Evolutionary conservation across 2,329 filamentous ascomycete genomes (phyloP), one percentile per base, ranked within the genome.

Genomic region (Plenodomus biglobosus): DNA sequence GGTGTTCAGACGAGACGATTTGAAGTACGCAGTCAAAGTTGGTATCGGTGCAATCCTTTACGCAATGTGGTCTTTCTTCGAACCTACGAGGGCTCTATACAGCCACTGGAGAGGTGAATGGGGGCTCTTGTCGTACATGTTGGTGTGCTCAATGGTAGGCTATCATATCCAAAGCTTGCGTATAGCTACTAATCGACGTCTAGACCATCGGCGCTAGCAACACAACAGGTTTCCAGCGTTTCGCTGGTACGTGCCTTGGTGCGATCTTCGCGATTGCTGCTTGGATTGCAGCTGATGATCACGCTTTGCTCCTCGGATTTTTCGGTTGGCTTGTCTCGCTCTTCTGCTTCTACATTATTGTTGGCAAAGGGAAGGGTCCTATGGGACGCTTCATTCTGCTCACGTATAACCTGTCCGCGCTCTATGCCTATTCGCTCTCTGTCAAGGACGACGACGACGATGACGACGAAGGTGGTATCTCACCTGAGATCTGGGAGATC

Each of bases 61-160:
- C 76, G 92, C 91, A 16, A 83, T 94, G 70, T 88, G 95, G 59
- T 87, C 94, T 2, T 99, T 96, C 64, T 81, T 96, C 27, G 82
- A 85, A 1, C 76, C 80, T 8, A 95, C 91, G 2, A 80, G 91
- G 43, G 88, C 88, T 0, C 80, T 87, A 17, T 99, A 96, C 69
- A 80, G 85, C 43, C 86, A 87, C 62, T 97, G 92, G 90, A 81
- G 92, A 68, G 92, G 92, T 22, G 94, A 99, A 78, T 99, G 94
- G 94, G 94, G 94, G 18, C 79, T 99, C 2, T 73, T 99, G 46
- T 96, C 91, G 0, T 97, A 96, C 76, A 97, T 97, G 92, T 85
- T 97, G 66, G 94, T 99, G 19, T 95, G 92, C 68, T 91, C 89
- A 32, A 97, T 96, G 91, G 64, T 67, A 55, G 11, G 64, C 51